phyloP scores from a whole-genome alignment of 306 rosid genomes.

The Sindora glabra region DNA sequence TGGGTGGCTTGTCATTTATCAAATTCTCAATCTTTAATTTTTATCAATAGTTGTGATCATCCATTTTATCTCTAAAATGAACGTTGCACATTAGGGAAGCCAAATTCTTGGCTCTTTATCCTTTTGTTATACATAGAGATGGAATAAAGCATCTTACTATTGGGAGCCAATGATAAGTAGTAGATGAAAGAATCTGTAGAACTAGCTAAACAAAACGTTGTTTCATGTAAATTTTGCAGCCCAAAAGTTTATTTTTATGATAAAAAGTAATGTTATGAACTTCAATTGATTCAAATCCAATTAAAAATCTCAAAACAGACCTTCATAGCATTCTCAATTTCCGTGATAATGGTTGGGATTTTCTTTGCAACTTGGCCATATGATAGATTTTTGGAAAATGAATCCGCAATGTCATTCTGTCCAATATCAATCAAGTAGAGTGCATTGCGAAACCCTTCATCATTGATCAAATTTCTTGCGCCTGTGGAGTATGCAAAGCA shows the following conservation, averaged over 20 bases:
- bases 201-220: too few species aligned
- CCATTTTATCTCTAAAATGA: too few species aligned
- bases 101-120: background rate
- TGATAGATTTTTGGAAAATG: constrained; percentile 56
- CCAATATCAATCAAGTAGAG: constrained; percentile 93
- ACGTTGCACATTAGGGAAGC: too few species aligned
- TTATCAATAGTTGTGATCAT: too few species aligned
- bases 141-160: too few species aligned
- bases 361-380: constrained; percentile 43
- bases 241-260: too few species aligned
- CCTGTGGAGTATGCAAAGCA: constrained; percentile 30
- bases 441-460: constrained; percentile 54
- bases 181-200: too few species aligned
- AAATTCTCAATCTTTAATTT: too few species aligned
- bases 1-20: too few species aligned
- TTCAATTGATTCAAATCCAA: background rate
- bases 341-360: constrained; percentile 50
- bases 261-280: too few species aligned
- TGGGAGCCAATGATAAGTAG: too few species aligned
- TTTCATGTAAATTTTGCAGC: too few species aligned
- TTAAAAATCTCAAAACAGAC: constrained; percentile 24
- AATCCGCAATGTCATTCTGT: constrained; percentile 80
- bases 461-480: constrained; percentile 31
- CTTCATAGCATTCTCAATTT: constrained; percentile 59
- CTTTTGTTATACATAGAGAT: background rate